A percentile compares a stretch with the other conserved stretches of the same genome.
Conservation (phyloP, 1,284 basidiomycete species). For the Irpex sp. region DNA sequence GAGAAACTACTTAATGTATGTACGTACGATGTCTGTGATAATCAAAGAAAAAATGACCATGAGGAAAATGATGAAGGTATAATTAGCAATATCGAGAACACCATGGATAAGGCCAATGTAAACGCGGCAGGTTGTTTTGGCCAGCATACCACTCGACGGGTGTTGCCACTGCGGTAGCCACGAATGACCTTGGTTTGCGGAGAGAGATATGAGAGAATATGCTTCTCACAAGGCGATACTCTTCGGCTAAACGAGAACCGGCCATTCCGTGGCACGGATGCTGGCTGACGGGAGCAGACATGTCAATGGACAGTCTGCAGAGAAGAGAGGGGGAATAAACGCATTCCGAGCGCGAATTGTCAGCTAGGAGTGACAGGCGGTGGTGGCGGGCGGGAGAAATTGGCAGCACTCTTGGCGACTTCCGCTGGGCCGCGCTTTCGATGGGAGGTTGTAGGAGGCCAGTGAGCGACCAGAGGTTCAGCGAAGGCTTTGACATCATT, state of each 20-base stretch:
- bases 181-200: not conserved
- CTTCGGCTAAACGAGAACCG: not conserved
- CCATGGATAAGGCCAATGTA: not conserved
- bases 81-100: not conserved
- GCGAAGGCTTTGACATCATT: slow-evolving; percentile 25
- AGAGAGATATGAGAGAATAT: not conserved
- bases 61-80: not conserved
- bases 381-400: slow-evolving; percentile 28
- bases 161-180: not conserved
- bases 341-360: not conserved
- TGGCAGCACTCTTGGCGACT: slow-evolving; percentile 20
- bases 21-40: not conserved
- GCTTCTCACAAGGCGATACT: not conserved
- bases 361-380: slow-evolving; percentile 19
- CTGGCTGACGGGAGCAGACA: not conserved
- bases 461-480: slow-evolving; percentile 12
- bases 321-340: not conserved
- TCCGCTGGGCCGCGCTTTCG: slow-evolving; percentile 8
- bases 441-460: slow-evolving; percentile 1
- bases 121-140: not conserved
- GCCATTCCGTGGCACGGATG: not conserved
- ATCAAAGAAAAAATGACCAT: not conserved
- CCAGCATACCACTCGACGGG: not conserved
- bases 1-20: not conserved
- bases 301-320: not conserved